phyloP scores from a whole-genome alignment of 495 filamentous ascomycete genomes.

The Arthonia radiata region DNA sequence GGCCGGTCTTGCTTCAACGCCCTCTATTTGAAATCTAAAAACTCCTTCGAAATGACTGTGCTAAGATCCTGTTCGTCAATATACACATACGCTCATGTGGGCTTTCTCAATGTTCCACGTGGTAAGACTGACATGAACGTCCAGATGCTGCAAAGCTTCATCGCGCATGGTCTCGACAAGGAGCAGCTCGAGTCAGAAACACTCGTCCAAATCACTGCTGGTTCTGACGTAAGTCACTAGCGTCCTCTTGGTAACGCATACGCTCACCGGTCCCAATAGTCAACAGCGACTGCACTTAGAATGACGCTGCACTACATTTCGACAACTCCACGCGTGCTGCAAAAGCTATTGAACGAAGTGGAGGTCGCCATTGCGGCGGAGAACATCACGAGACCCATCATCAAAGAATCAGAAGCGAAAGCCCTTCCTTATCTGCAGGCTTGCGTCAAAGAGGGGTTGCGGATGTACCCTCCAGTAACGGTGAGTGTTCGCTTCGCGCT shows the following conservation, averaged over 20 bases:
- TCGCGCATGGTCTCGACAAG: constrained; percentile 19
- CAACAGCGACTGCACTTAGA: constrained; percentile 10
- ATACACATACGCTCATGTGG: no score
- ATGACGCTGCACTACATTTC: constrained; percentile 10
- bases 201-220: constrained; percentile 16
- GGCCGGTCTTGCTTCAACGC: no score
- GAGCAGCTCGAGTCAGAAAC: constrained; percentile 16
- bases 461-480: constrained; percentile 10
- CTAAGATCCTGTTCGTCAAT: no score
- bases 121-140: constrained; percentile 6
- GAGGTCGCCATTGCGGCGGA: constrained; percentile 4
- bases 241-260: no score
- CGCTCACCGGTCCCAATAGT: no score
- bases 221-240: no score
- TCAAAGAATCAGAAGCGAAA: constrained; percentile 9
- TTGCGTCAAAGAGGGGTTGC: constrained; percentile 11
- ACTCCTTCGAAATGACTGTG: no score
- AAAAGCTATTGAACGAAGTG: constrained; percentile 7
- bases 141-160: constrained; percentile 26
- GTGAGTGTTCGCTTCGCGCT: no score
- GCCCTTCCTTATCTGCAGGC: constrained; percentile 10
- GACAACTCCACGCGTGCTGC: constrained; percentile 7
- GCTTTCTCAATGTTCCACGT: no score
- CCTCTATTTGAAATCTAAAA: no score
- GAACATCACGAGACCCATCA: constrained; percentile 6